Evolutionary conservation across 371 early-diverging fungal species (phyloP), one percentile per base, ranked within the genome.

Genomic region (Smittium culicis): DNA sequence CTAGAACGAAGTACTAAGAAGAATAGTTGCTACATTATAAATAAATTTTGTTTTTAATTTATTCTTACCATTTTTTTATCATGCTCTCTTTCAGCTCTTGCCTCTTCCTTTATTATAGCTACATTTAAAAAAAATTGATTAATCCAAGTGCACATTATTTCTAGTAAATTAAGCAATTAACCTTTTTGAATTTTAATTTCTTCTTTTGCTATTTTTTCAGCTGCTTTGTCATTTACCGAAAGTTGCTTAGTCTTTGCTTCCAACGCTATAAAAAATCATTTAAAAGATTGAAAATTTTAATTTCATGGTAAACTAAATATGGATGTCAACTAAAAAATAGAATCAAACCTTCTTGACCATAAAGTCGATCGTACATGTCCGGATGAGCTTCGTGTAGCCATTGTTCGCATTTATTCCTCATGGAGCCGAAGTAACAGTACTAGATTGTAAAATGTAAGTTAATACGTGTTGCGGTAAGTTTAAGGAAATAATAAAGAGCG

Each of bases 341-440:
- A 62, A 66, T 33, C 34, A 71, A 8, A 72, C 69, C 69, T 14
- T 60, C 76, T 20, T 76, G 80, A 60, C 78, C 71, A 67, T 85
- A 88, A 1, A 86, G 59, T 58, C 73, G 66, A 1, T 77, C 77
- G 67, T 80, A 86, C 28, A 82, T 35, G 17, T 83, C 83, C 28
- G 81, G 76, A 65, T 90, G 78, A 30, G 84, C 76, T 32, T 79
- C 79, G 64, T 79, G 76, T 58, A 92, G 76, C 92, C 92, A 91
- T 29, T 80, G 73, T 73, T 88, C 86, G 79, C 94, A 93, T 70
- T 88, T 86, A 54, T 83, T 85, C 35, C 81, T 79, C 3, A 86
- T 85, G 45, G 87, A 83, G n/a, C 90, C 88, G 69, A 86, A 91
- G 76, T 88, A 89, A 79, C 94, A 93, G 74, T 88, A 92, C 90